phyloP scores from a whole-genome alignment of 345 rosid species.

The Lumnitzera littorea region DNA sequence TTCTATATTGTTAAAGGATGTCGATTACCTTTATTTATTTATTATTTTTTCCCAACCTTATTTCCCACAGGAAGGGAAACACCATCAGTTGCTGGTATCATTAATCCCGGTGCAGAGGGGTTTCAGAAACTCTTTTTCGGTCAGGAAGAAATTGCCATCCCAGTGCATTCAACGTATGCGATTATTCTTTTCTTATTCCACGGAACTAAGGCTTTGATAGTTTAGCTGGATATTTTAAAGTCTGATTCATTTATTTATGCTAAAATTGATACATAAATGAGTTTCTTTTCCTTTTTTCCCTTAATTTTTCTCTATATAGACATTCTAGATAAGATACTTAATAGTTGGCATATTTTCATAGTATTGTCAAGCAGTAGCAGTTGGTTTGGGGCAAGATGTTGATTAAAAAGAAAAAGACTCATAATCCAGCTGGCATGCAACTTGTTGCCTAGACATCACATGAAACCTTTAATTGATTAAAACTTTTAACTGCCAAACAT shows the following conservation, averaged over 20 bases:
- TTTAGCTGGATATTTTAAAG: background rate
- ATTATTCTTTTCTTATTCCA: slow-evolving; percentile 3
- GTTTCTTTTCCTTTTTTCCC: too few relatives aligned
- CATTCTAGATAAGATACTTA: too few relatives aligned
- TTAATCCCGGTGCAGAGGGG: slow-evolving; percentile 92
- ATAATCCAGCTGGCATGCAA: too few relatives aligned
- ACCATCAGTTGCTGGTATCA: slow-evolving; percentile 95
- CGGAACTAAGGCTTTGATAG: background rate
- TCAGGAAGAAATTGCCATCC: slow-evolving; percentile 97
- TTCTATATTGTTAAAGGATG: background rate
- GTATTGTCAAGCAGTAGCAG: too few relatives aligned
- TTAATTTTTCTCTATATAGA: too few relatives aligned
- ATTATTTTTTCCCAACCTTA: background rate
- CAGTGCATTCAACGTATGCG: slow-evolving; percentile 81
- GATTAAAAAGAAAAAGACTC: too few relatives aligned
- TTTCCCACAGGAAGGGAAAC: slow-evolving; percentile 68
- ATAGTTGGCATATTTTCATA: too few relatives aligned
- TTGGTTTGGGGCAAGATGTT: too few relatives aligned
- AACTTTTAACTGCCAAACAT: background rate
- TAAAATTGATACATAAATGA: too few relatives aligned
- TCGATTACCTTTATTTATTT: background rate
- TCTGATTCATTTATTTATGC: background rate
- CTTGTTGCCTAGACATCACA: too few relatives aligned
- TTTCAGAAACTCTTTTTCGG: slow-evolving; percentile 98
- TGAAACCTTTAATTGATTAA: background rate